These are phyloP conservation scores for Anthracocystis walkeri DNA, from an alignment of 1,284 basidiomycete species.

Conservation along the genomic window DNA sequence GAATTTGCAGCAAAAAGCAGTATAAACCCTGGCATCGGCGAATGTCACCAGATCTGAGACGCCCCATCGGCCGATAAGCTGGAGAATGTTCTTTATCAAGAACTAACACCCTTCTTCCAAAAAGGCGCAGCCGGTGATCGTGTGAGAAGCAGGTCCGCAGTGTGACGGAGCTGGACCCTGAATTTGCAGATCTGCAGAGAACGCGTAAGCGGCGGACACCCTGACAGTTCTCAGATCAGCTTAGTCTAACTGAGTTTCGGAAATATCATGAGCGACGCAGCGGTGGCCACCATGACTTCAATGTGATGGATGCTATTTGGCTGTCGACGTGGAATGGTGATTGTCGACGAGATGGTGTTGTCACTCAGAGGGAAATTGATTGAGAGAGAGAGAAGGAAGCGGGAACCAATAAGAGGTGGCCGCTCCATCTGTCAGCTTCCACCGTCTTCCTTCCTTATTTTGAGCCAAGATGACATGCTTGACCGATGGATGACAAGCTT, in stretches of 20 bases:
- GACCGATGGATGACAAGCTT: too few species aligned
- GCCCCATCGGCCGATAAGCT: neutral
- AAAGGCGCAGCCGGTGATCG: too few species aligned
- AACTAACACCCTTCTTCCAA: too few species aligned
- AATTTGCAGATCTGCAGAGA: neutral
- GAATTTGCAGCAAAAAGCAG: neutral
- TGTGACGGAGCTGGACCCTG: slow-evolving; percentile 3
- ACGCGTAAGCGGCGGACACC: slow-evolving; percentile 8
- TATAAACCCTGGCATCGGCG: slow-evolving; percentile 5
- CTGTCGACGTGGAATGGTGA: slow-evolving; percentile 4
- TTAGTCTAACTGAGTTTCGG: neutral
- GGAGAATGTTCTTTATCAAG: too few species aligned
- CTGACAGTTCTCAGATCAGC: neutral
- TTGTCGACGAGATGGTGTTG: neutral
- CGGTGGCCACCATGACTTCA: neutral
- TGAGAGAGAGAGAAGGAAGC: neutral
- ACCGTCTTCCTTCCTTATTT: slow-evolving; percentile 6
- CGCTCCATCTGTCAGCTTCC: slow-evolving; percentile 9
- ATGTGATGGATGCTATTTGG: neutral
- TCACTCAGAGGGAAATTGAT: neutral
- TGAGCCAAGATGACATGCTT: neutral
- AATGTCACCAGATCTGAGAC: neutral
- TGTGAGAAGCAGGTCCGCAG: neutral
- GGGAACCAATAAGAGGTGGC: slow-evolving; percentile 8
- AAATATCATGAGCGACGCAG: neutral